These are phyloP conservation scores for Pugionium dolabratum DNA, from an alignment of 345 rosid species.

Conservation along the genomic window DNA sequence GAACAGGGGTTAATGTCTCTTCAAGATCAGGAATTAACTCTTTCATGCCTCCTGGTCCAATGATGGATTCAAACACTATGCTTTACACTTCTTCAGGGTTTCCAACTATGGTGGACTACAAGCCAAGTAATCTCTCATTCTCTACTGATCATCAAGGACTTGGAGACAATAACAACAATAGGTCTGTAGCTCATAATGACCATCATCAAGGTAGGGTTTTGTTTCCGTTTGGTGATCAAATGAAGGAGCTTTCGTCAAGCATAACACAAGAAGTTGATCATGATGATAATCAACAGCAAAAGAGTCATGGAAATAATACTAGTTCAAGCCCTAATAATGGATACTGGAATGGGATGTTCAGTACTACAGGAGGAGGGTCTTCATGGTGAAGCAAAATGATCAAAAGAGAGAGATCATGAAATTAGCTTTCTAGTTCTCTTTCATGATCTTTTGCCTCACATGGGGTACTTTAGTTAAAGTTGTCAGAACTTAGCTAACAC, in stretches of 20 bases:
- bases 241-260: constrained; percentile 43
- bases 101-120: constrained; percentile 42
- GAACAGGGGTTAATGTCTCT: constrained; percentile 39
- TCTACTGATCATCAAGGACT: constrained; percentile 29
- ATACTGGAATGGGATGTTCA: constrained; percentile 47
- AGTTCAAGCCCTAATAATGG: constrained; percentile 43
- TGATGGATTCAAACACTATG: constrained; percentile 39
- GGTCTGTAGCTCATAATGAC: constrained; percentile 17
- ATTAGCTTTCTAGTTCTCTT: constrained; percentile 36
- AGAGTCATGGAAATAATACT: constrained; percentile 36
- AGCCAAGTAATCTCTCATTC: constrained; percentile 37
- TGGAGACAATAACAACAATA: constrained; percentile 30
- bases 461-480: constrained; percentile 44
- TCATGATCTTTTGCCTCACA: constrained; percentile 37
- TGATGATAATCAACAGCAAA: constrained; percentile 39
- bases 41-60: constrained; percentile 38
- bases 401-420: constrained; percentile 35
- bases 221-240: constrained; percentile 42
- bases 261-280: constrained; percentile 43
- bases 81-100: constrained; percentile 42
- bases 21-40: constrained; percentile 40
- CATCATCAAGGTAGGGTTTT: constrained; percentile 39
- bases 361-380: constrained; percentile 43
- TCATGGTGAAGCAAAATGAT: constrained; percentile 46
- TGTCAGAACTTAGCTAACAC: constrained; percentile 46